Evolutionary conservation across 768 basidiomycete species (phyloP).

Genomic region (Tulasnella sp.): DNA sequence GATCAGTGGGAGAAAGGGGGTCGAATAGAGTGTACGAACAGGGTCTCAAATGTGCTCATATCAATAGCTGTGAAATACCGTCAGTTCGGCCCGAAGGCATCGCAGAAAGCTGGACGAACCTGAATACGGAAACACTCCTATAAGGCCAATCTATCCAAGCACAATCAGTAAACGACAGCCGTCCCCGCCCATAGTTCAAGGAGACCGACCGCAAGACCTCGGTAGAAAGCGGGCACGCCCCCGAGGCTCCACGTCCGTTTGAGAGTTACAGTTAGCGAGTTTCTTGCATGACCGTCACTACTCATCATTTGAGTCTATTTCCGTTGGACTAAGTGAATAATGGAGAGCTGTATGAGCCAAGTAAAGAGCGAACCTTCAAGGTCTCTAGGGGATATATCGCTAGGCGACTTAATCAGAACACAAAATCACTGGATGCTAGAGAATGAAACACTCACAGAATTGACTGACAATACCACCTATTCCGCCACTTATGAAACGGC

Average conservation of each 20-base stretch:
- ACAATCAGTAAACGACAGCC: conserved; percentile 15
- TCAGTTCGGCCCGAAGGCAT: conserved; percentile 26
- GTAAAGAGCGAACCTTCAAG: conserved; percentile 50
- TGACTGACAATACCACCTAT: conserved; percentile 92
- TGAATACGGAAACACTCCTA: conserved; percentile 82
- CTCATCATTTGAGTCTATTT: conserved; percentile 92
- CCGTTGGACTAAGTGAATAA: not conserved
- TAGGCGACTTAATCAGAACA: conserved; percentile 25
- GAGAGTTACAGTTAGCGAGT: conserved; percentile 49
- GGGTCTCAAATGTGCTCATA: conserved; percentile 93
- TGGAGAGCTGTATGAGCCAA: not conserved
- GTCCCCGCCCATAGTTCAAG: conserved; percentile 15
- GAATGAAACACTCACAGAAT: conserved; percentile 44
- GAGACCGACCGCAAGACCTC: conserved; percentile 68
- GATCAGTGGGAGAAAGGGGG: not conserved
- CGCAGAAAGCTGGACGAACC: conserved; percentile 32
- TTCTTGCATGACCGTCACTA: conserved; percentile 35
- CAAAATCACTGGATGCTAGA: conserved; percentile 1
- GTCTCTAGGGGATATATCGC: conserved; percentile 97
- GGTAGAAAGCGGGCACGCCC: conserved; percentile 75
- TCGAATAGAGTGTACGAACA: conserved; percentile 24
- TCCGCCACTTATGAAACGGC: conserved; percentile 90
- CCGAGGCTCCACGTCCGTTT: conserved; percentile 69
- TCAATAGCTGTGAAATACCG: conserved; percentile 73
- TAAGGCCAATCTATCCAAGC: conserved; percentile 63